phyloP scores from a whole-genome alignment of 208 protist genomes.

The Kentomonas sorsogonicus region DNA sequence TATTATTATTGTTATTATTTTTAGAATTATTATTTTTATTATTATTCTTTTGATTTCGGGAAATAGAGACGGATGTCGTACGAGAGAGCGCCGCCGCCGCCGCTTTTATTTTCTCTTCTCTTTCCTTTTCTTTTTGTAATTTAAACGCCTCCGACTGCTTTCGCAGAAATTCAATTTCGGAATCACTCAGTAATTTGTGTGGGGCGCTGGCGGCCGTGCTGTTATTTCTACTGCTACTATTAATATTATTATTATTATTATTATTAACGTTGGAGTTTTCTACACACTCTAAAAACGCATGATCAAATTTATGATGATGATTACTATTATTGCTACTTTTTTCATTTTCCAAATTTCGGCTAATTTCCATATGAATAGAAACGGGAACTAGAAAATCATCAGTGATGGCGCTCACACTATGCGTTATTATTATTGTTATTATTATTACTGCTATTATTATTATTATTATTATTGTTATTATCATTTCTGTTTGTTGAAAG shows the following conservation, averaged over 20 bases:
- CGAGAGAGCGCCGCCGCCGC: neutral
- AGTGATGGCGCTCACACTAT: no score
- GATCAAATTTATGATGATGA: slow-evolving; percentile 3
- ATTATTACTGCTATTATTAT: slow-evolving; percentile 15
- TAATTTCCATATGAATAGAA: no score
- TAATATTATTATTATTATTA: slow-evolving; percentile 1
- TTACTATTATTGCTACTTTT: neutral
- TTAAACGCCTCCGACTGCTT: neutral
- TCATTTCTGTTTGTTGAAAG: neutral
- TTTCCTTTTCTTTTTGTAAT: neutral
- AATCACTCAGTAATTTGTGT: neutral
- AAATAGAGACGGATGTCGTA: neutral
- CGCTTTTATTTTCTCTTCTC: slow-evolving; percentile 16
- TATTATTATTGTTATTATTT: slow-evolving; percentile 13
- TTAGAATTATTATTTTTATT: slow-evolving; percentile 14
- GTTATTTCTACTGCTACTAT: slow-evolving; percentile 6
- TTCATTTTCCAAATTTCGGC: no score
- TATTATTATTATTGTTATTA: slow-evolving; percentile 17
- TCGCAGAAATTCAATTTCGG: neutral
- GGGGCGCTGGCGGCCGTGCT: neutral
- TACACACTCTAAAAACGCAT: no score
- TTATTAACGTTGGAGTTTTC: no score
- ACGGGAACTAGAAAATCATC: no score
- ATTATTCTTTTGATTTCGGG: slow-evolving; percentile 11
- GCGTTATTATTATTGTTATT: neutral